Conservation (phyloP, 345 rosid species). For the Eucalyptus leucophloia region DNA sequence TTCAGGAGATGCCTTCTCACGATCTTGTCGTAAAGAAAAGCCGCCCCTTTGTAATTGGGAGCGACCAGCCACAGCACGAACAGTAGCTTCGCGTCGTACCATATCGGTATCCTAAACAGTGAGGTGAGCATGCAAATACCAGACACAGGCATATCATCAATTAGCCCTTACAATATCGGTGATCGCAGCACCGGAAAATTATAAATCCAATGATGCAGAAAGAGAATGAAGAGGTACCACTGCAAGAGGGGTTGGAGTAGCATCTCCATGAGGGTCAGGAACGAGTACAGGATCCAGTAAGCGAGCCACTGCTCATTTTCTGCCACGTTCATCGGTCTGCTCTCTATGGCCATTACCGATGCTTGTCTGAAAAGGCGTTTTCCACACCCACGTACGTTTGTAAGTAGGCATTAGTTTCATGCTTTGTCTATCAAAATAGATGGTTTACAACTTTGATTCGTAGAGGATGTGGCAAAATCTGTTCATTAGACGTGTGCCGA, state of each 20-base stretch:
- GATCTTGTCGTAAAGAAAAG: constrained; percentile 48
- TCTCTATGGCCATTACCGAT: constrained; percentile 71
- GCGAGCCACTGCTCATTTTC: constrained; percentile 95
- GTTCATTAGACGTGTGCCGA: neutral
- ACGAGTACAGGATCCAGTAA: constrained; percentile 83
- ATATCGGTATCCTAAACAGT: constrained; percentile 55
- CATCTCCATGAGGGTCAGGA: constrained; percentile 68
- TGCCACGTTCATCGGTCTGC: constrained; percentile 18
- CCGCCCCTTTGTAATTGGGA: constrained; percentile 71
- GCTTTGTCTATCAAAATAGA: neutral
- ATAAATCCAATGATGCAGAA: neutral
- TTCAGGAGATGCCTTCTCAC: constrained; percentile 37
- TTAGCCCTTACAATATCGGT: neutral
- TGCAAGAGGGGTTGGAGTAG: constrained; percentile 51
- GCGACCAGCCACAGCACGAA: constrained; percentile 66
- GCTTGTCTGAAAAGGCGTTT: constrained; percentile 35
- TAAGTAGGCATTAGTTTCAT: neutral
- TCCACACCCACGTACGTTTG: neutral
- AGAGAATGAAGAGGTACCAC: constrained; percentile 17
- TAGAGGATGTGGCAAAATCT: neutral
- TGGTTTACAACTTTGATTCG: neutral
- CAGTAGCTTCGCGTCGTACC: constrained; percentile 60
- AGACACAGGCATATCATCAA: neutral
- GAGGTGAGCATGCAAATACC: neutral
- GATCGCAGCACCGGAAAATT: neutral